Evolutionary conservation across 1,284 basidiomycete species (phyloP), one percentile per base, ranked within the genome.

Genomic region (Ceratobasidium theobromae): DNA sequence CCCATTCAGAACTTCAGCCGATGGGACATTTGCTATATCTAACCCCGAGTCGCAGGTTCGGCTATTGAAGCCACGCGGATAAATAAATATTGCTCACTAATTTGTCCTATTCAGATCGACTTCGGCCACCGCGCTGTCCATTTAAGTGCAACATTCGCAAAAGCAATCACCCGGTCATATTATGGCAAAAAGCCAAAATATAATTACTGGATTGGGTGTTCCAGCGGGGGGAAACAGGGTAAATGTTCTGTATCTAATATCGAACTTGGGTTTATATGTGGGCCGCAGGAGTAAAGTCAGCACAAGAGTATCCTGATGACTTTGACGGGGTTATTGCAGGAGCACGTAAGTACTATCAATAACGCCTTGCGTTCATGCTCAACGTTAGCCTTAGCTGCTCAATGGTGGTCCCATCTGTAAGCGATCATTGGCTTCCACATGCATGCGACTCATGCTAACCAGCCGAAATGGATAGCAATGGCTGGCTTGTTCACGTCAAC

Each of bases 281-380:
- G 6, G 32, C 3, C 4, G 18, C 16, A 64, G 60, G 60, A 12
- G 12, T 64, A 38, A 64, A 64, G n/a, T 52, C 48, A 4, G 21
- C 30, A n/a, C 60, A 64, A 14, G 45, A 30, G 38, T 64, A 41
- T n/a, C 60, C 60, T 12, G 48, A 27, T 9, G 60, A 64, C n/a
- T 64, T 41, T 32, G 60, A 64, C 33, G 60, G 60, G 21, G 49
- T 41, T 12, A 23, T 53, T 32, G 27, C 49, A 18, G 60, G 60
- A 28, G 60, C 60, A 16, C 60, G 60, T 64, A 43, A 64, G 60
- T 53, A 23, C n/a, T 27, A 14, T 23, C 14, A 23, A 43, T 49
- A 6, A 62, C 40, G 5, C 6, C 69, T 18, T 60, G 57, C 32
- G 70, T 69, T 41, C 65, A 60, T n/a, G n/a, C n/a, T n/a, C n/a